These are phyloP conservation scores for Tulasnella sp. DNA, from an alignment of 768 basidiomycete species.

Conservation along the genomic window DNA sequence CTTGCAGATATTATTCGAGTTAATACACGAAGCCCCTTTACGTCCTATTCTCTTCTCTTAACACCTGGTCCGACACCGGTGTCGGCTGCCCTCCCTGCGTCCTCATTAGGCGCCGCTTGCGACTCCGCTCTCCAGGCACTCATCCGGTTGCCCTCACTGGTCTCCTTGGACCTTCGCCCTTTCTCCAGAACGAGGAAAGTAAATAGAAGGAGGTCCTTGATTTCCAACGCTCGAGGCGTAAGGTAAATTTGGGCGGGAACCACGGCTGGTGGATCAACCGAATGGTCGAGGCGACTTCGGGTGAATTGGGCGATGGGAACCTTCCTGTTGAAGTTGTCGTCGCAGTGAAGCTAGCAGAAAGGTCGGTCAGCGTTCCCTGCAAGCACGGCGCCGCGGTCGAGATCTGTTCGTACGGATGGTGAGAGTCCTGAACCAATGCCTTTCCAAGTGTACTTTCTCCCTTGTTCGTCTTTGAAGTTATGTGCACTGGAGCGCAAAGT, in stretches of 20 bases:
- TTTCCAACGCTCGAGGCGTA: constrained; percentile 32
- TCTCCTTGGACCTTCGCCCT: constrained; percentile 32
- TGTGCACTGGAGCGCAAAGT: constrained; percentile 32
- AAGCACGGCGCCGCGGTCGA: not conserved
- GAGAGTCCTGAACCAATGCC: constrained; percentile 33
- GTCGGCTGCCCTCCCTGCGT: not conserved
- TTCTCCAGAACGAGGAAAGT: constrained; percentile 42
- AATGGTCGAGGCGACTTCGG: constrained; percentile 29
- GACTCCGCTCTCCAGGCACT: not conserved
- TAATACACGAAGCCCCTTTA: not conserved
- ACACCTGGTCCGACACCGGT: not conserved
- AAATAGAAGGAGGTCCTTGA: constrained; percentile 35
- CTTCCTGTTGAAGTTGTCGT: constrained; percentile 30
- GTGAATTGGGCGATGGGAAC: constrained; percentile 35
- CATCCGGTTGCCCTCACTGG: constrained; percentile 24
- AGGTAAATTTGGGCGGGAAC: constrained; percentile 32
- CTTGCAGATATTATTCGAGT: not conserved
- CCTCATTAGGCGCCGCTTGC: not conserved
- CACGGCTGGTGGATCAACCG: constrained; percentile 23
- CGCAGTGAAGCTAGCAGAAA: constrained; percentile 31
- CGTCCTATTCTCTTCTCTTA: not conserved
- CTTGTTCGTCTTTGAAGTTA: constrained; percentile 32
- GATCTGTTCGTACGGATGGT: constrained; percentile 30
- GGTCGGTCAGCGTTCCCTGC: not conserved
- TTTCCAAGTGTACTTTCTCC: constrained; percentile 39